These are phyloP conservation scores for Alternaria hordeiaustralica DNA, from an alignment of 2,329 filamentous ascomycete genomes.

Conservation along the genomic window DNA sequence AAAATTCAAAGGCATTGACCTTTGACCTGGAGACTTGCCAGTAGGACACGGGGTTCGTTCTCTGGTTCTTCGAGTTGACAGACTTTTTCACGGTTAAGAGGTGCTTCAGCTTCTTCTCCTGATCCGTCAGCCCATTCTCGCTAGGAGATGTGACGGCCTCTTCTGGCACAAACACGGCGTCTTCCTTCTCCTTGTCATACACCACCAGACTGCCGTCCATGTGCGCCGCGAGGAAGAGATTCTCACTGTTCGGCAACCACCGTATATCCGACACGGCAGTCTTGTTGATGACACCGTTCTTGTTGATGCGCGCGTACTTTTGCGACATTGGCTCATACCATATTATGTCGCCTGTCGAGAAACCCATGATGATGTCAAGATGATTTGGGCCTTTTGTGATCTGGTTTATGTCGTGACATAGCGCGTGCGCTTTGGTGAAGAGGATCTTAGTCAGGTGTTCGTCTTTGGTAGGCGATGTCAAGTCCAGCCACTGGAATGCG, in stretches of 20 bases:
- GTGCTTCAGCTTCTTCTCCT: slow-evolving; percentile 37
- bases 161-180: slow-evolving; percentile 78
- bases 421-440: slow-evolving; percentile 93
- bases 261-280: slow-evolving; percentile 85
- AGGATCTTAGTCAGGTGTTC: slow-evolving; percentile 95
- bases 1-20: slow-evolving; percentile 91
- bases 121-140: slow-evolving; percentile 39
- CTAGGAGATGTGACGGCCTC: slow-evolving; percentile 47
- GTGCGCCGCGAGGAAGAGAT: slow-evolving; percentile 88
- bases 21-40: slow-evolving; percentile 93
- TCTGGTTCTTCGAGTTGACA: slow-evolving; percentile 91
- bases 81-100: slow-evolving; percentile 82
- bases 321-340: slow-evolving; percentile 99
- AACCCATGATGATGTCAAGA: slow-evolving; percentile 92
- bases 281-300: slow-evolving; percentile 90
- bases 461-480: slow-evolving; percentile 77
- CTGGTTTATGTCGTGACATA: slow-evolving; percentile 91
- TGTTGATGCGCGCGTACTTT: slow-evolving; percentile 93
- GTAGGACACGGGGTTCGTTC: slow-evolving; percentile 85
- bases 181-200: slow-evolving; percentile 97
- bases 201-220: slow-evolving; percentile 90
- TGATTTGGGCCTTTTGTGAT: slow-evolving; percentile 80
- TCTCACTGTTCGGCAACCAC: slow-evolving; percentile 95
- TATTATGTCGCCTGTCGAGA: slow-evolving; percentile 94
- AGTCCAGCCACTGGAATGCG: slow-evolving; percentile 93